phyloP scores from a whole-genome alignment of 495 filamentous ascomycete species.

The Neurospora pannonica region DNA sequence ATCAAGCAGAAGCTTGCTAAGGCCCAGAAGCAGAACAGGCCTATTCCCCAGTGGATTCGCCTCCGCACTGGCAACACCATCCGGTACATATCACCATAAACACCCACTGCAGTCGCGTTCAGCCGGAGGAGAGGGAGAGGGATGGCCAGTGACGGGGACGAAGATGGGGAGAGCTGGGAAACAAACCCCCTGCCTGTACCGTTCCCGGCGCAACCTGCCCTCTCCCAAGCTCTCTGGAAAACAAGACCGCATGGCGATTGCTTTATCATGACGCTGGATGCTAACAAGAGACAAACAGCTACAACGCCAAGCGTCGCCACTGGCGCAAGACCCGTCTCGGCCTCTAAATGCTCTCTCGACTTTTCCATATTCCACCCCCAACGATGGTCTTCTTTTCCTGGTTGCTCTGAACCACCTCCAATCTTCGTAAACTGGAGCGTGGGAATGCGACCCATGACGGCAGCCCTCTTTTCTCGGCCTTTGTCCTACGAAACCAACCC shows the following conservation, averaged over 20 bases:
- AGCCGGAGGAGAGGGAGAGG: background rate
- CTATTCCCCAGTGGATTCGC: conserved; percentile 99
- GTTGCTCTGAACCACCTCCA: background rate
- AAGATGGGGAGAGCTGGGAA: background rate
- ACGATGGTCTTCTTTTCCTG: conserved; percentile 9
- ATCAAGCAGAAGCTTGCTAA: conserved; percentile 99
- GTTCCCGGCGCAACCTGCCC: background rate
- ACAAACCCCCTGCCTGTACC: conserved; percentile 4
- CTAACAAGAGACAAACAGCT: conserved; percentile 45
- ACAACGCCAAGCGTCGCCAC: conserved; percentile 99
- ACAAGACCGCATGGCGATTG: background rate
- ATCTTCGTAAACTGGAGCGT: background rate
- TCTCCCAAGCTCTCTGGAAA: background rate
- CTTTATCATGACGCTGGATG: background rate
- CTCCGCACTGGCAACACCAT: conserved; percentile 98
- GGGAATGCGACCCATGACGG: background rate
- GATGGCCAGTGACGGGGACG: background rate
- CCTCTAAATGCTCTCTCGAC: conserved; percentile 54
- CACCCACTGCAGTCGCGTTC: background rate
- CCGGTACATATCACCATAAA: conserved; percentile 50
- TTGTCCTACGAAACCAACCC: background rate
- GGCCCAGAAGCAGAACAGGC: conserved; percentile 98
- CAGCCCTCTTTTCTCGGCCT: background rate
- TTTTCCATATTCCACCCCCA: conserved; percentile 21
- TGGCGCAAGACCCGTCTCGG: conserved; percentile 99